Conservation (phyloP, 2,329 filamentous ascomycete genomes). For the Lasiodiplodia gonubiensis region DNA sequence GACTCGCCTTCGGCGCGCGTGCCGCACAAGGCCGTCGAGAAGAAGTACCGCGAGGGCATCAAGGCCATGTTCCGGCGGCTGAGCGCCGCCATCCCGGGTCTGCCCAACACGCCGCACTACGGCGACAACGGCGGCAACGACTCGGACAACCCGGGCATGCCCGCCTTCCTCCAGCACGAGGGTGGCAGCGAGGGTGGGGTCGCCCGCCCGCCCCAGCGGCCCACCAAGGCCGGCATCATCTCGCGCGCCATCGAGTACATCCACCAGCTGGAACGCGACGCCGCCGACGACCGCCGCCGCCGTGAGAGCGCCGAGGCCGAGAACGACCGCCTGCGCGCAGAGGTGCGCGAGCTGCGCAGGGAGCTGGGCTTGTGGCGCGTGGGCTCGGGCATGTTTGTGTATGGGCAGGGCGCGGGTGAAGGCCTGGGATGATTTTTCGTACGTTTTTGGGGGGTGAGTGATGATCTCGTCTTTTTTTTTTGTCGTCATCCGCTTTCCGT, state of each 20-base stretch:
- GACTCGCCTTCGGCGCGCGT: not conserved
- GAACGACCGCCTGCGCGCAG: not conserved
- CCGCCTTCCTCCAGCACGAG: not conserved
- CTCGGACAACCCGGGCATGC: not conserved
- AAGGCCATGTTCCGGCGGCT: conserved; percentile 10
- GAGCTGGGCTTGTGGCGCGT: not conserved
- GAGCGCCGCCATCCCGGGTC: not conserved
- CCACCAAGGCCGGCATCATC: conserved; percentile 10
- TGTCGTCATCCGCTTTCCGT: no score
- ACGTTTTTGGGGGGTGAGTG: no score
- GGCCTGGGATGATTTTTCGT: not conserved
- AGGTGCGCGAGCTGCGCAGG: not conserved
- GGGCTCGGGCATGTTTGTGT: not conserved
- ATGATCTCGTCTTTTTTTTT: no score
- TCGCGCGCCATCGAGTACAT: conserved; percentile 11
- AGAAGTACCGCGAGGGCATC: conserved; percentile 23
- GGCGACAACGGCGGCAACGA: not conserved
- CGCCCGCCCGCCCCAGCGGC: not conserved
- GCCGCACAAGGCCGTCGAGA: conserved; percentile 16
- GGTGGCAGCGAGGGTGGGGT: not conserved
- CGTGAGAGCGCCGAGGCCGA: not conserved
- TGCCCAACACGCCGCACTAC: not conserved
- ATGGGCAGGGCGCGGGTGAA: not conserved
- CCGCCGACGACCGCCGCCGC: not conserved
- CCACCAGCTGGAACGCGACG: not conserved